Evolutionary conservation across 228 moss, liverwort and hornwort genomes (phyloP), one percentile per base, ranked within the genome.

Genomic region (Sphagnum fallax): DNA sequence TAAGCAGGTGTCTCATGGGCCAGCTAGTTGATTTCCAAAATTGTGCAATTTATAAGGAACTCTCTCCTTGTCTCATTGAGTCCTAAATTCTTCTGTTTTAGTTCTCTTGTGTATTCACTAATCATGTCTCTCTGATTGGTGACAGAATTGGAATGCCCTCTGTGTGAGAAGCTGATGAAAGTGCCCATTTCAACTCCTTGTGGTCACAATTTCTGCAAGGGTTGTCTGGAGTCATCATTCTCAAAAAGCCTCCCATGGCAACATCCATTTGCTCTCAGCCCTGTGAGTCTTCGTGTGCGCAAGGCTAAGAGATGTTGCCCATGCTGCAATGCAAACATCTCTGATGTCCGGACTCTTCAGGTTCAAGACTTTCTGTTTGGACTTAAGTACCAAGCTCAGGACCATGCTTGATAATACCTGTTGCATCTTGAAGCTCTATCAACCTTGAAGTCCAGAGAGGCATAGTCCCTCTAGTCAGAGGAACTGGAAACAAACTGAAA

Each of bases 141-240:
- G 50, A 6, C 67, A 67, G 67, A 67, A 9, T 67, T 67, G 12
- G 52, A 50, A 6, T 67, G 67, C 16, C 50, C 52, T 11, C 16
- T 67, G 7, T 67, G 67, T 53, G 7, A 51, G 5, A 52, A 67
- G 32, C 52, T 51, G 12, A 67, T 67, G 67, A n/a, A 9, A 4
- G 49, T 18, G 14, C 67, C 67, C 10, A 67, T 52, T 5, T 9
- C 51, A 52, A 53, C 50, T 52, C 67, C 52, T 18, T 67, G 67
- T 67, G 67, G 67, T 50, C 67, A 67, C 53, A 67, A 51, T 18
- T 67, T 50, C 14, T 67, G 67, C 50, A 67, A 67, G 67, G 4
- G 52, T 8, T 67, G 67, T 67, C 53, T 67, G 52, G 67, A 67
- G 49, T 49, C 16, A 3, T 53, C 51, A 16, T 67, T 67, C 51